phyloP scores from a whole-genome alignment of 495 filamentous ascomycete genomes.

The Xylaria palmicola region DNA sequence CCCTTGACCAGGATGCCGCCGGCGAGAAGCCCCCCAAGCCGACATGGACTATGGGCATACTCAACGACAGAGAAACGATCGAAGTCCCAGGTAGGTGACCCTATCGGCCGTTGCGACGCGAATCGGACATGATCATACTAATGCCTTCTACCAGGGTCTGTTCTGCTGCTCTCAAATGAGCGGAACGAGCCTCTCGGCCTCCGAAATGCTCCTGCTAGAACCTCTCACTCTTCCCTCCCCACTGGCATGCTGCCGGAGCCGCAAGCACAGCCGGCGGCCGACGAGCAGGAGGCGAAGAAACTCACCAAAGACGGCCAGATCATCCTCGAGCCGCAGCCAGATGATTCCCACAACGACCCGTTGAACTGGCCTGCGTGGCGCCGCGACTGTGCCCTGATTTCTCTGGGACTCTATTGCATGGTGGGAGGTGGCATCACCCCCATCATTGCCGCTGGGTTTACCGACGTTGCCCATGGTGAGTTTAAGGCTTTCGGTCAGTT shows the following conservation, averaged over 20 bases:
- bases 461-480: slow-evolving; percentile 61
- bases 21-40: slow-evolving; percentile 30
- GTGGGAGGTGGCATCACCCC: slow-evolving; percentile 93
- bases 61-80: slow-evolving; percentile 79
- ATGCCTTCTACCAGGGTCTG: slow-evolving; percentile 59
- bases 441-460: slow-evolving; percentile 87
- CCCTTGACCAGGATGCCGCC: slow-evolving; percentile 1
- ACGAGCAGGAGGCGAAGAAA: slow-evolving; percentile 56
- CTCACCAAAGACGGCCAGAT: slow-evolving; percentile 79
- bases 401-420: slow-evolving; percentile 82
- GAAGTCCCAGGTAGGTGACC: slow-evolving; percentile 79
- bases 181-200: slow-evolving; percentile 82
- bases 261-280: slow-evolving; percentile 19
- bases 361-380: slow-evolving; percentile 89
- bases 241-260: slow-evolving; percentile 48
- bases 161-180: slow-evolving; percentile 71
- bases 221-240: slow-evolving; percentile 73
- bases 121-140: background rate
- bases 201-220: slow-evolving; percentile 69
- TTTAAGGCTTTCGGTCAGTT: too few relatives aligned
- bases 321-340: slow-evolving; percentile 88
- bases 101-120: background rate
- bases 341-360: slow-evolving; percentile 87
- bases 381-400: slow-evolving; percentile 77
- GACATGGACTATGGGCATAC: slow-evolving; percentile 76